phyloP scores from a whole-genome alignment of 768 basidiomycete genomes.

The Chalciporus chontae region DNA sequence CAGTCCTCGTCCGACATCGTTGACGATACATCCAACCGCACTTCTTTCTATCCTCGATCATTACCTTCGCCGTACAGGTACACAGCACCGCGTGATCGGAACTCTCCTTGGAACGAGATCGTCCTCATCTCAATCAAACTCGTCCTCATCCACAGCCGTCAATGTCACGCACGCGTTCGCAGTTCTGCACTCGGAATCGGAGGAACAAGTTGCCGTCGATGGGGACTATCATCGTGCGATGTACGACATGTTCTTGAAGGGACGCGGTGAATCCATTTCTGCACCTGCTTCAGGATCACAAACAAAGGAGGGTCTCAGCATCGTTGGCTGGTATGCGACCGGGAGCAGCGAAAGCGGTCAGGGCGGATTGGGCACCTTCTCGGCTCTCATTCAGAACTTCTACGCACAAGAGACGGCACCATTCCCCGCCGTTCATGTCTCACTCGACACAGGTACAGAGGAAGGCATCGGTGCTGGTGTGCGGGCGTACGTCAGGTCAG shows the following conservation, averaged over 20 bases:
- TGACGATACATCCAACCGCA: conserved; percentile 88
- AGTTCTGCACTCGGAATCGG: conserved; percentile 88
- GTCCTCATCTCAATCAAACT: conserved; percentile 36
- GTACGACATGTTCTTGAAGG: conserved; percentile 74
- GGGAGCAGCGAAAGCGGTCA: conserved; percentile 54
- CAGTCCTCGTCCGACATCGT: conserved; percentile 67
- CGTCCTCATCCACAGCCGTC: conserved; percentile 32
- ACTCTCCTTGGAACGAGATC: conserved; percentile 82
- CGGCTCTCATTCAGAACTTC: conserved; percentile 96
- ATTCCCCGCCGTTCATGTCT: conserved; percentile 85
- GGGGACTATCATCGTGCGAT: conserved; percentile 94
- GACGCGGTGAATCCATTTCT: conserved; percentile 52
- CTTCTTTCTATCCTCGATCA: conserved; percentile 96
- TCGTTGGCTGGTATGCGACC: conserved; percentile 91
- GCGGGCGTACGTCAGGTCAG: conserved; percentile 82
- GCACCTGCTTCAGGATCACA: conserved; percentile 18
- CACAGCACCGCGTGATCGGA: conserved; percentile 88
- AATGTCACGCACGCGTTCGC: conserved; percentile 86
- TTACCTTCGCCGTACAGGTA: conserved; percentile 82
- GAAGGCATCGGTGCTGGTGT: conserved; percentile 65
- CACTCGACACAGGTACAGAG: conserved; percentile 81
- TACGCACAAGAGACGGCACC: conserved; percentile 90
- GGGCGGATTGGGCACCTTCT: conserved; percentile 76
- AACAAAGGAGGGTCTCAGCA: conserved; percentile 66
- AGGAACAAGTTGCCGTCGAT: conserved; percentile 92